A percentile compares a stretch with the other conserved stretches of the same genome.
phyloP scores from a whole-genome alignment of 768 basidiomycete species.

The Lentinula edodes region DNA sequence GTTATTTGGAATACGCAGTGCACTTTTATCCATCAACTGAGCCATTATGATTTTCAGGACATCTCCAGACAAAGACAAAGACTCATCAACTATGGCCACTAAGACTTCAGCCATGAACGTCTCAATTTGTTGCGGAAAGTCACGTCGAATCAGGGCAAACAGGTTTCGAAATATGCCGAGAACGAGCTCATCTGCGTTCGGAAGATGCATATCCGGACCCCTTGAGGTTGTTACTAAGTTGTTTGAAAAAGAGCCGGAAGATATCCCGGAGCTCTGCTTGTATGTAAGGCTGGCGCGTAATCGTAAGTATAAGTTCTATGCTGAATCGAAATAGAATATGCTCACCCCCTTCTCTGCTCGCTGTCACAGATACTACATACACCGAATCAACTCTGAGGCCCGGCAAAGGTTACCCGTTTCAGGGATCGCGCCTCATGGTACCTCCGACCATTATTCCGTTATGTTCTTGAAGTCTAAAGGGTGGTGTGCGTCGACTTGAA shows the following conservation, averaged over 20 bases:
- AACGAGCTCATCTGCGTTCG: conserved; percentile 80
- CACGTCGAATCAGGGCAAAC: conserved; percentile 76
- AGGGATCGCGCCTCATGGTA: background rate
- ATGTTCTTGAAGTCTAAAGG: background rate
- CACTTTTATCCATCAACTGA: conserved; percentile 79
- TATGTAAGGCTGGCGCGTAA: conserved; percentile 96
- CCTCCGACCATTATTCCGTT: background rate
- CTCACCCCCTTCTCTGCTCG: background rate
- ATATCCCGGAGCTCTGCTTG: conserved; percentile 87
- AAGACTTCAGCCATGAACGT: conserved; percentile 87
- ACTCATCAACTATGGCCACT: conserved; percentile 85
- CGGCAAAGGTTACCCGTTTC: background rate
- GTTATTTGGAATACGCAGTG: conserved; percentile 36
- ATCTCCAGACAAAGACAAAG: conserved; percentile 65
- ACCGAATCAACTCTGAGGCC: conserved; percentile 39
- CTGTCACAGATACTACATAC: conserved; percentile 16
- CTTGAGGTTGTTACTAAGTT: conserved; percentile 70
- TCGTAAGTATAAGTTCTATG: conserved; percentile 18
- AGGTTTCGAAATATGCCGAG: conserved; percentile 77
- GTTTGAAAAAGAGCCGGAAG: conserved; percentile 93
- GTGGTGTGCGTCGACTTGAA: background rate
- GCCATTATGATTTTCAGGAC: conserved; percentile 78
- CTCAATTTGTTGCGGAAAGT: conserved; percentile 65
- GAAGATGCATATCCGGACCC: conserved; percentile 77
- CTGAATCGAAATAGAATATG: background rate